Evolutionary conservation across 495 filamentous ascomycete species (phyloP).

Genomic region (Pseudoneurospora amorphoporcata): DNA sequence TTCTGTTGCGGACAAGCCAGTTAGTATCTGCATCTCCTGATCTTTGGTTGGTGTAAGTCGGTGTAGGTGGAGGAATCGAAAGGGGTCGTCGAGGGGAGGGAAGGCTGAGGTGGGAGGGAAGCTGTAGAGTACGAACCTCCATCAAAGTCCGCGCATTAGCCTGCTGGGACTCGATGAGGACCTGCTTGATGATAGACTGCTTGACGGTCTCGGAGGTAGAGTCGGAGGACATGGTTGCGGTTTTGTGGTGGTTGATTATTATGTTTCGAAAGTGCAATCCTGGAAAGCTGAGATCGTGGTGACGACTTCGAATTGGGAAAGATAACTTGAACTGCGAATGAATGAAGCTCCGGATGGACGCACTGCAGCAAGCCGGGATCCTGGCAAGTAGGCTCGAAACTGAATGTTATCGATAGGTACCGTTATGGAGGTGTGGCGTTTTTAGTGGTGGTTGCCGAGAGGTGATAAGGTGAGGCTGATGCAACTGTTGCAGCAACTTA

Average conservation of each 20-base stretch:
- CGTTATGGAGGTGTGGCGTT: background rate
- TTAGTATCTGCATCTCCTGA: too few relatives aligned
- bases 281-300: background rate
- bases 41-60: too few relatives aligned
- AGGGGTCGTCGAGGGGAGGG: background rate
- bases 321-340: background rate
- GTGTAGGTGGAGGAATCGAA: background rate
- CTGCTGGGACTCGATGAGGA: conserved; percentile 64
- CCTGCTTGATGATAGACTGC: conserved; percentile 57
- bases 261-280: background rate
- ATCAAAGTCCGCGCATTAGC: conserved; percentile 66
- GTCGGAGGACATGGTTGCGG: conserved; percentile 19
- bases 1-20: conserved; percentile 43
- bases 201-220: conserved; percentile 40
- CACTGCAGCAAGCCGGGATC: background rate
- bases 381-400: background rate
- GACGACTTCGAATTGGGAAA: background rate
- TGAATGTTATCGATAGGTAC: background rate
- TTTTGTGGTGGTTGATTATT: background rate
- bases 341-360: background rate
- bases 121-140: conserved; percentile 41
- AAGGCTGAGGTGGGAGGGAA: background rate
- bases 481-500: background rate
- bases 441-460: background rate
- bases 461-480: background rate